Conservation (phyloP, 306 rosid genomes). For the Morella rubra region DNA sequence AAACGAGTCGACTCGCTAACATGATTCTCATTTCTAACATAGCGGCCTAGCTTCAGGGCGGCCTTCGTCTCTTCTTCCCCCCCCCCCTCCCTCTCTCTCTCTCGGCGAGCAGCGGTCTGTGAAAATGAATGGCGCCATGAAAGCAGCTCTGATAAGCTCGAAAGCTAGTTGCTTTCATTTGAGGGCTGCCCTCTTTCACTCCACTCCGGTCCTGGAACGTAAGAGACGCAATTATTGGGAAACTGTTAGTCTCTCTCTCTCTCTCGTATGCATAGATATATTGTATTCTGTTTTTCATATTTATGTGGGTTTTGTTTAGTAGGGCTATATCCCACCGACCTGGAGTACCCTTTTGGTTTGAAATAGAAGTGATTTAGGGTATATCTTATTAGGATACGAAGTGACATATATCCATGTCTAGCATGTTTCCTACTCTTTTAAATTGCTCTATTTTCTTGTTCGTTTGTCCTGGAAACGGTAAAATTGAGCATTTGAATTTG, state of each 20-base stretch:
- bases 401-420: neutral
- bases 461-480: neutral
- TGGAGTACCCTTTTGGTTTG: neutral
- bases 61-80: neutral
- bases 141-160: slow-evolving; percentile 44
- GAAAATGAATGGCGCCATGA: slow-evolving; percentile 54
- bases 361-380: neutral
- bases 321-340: neutral
- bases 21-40: neutral
- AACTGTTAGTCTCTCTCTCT: slow-evolving; percentile 47
- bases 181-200: slow-evolving; percentile 66
- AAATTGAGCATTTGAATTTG: neutral
- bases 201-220: slow-evolving; percentile 71
- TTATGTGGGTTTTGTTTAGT: neutral
- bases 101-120: slow-evolving; percentile 9
- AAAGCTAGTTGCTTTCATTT: slow-evolving; percentile 32
- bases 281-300: neutral
- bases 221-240: slow-evolving; percentile 57
- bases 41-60: slow-evolving; percentile 21
- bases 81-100: neutral
- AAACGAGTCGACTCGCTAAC: neutral
- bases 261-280: neutral
- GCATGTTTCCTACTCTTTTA: neutral
- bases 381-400: neutral
- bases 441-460: neutral